Evolutionary conservation across 257 asterid genomes (phyloP), one percentile per base, ranked within the genome.

Genomic region (Solanum ahanhuiri): DNA sequence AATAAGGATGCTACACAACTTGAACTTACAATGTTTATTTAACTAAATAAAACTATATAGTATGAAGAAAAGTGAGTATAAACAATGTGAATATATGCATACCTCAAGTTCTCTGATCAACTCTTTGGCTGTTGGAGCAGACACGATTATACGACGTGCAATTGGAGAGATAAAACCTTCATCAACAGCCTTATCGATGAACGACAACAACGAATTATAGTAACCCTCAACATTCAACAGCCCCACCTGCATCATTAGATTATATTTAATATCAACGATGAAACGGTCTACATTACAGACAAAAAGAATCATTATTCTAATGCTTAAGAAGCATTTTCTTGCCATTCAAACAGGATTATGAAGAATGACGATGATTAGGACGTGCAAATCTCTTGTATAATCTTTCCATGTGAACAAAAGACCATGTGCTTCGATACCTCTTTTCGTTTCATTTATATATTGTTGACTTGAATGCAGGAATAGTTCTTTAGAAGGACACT

Each of bases 131-230:
- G 98, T 92, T 33, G 98, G 98, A 4, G 98, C 98, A 34, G 99
- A 96, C 86, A 96, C 98, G 69, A 96, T 94, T 43, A 96, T 96
- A n/a, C 95, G 93, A 86, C 99, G 98, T 3, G 99, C 95, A 7
- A 87, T 94, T 2, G 98, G 98, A 31, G 99, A 95, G 82, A 96
- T 91, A 87, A 96, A 96, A 91, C 99, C 99, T 95, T 96, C 99
- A 89, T 96, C 99, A 72, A 96, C 98, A 88, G 98, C 99, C 92
- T 92, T 91, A 14, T 93, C 96, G 54, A 93, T 86, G 57, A 93
- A 93, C 48, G 91, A 91, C 90, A 92, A 73, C 83, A 95, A 88
- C 11, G 98, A 96, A 88, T 94, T 95, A 31, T 96, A 96, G 94
- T 86, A 96, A 14, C 98, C 99, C n/a, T 96, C 98, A 23, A 96